Base-by-base conservation (phyloP, 768 basidiomycete species). In the Terana coerulea region DNA sequence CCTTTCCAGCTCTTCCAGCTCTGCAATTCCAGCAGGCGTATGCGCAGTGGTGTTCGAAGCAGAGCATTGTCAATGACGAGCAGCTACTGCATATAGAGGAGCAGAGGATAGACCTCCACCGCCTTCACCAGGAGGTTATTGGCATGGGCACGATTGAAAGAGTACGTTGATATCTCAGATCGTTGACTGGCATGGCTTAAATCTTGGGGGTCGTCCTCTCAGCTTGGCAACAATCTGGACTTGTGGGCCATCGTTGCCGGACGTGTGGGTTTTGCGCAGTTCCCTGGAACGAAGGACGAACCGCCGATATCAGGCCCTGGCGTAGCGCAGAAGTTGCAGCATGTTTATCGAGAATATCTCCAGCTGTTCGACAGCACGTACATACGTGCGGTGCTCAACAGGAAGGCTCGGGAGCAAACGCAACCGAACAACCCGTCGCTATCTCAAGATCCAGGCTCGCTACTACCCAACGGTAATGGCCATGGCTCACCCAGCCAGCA, bases 201-300 rank as follows among this genome's bases (percentile, higher is more conserved):
- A n/a, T n/a, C n/a, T n/a, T n/a, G n/a, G n/a, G n/a, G n/a, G n/a
- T n/a, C n/a, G n/a, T n/a, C n/a, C n/a, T n/a, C n/a, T n/a, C n/a
- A 46, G 47, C 5, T 28, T 12, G 26, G 17, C 28, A 17, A 39
- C 53, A 59, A 51, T 49, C 25, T 7, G 41, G 84, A 86, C 29
- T 54, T 73, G 52, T 89, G 87, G 88, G 60, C 76, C 14, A 69
- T 84, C 39, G 78, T 90, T 49, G 88, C 78, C 15, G 87, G 77
- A n/a, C 76, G 75, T 21, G 72, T 90, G 66, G 83, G 80, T 15
- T 80, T 83, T 59, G 74, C 83, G 2, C 75, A 82, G 47, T 86
- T 88, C 56, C 82, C 82, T 2, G 83, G 75, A 4, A 22, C n/a
- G 17, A 29, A 29, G 1, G 45, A 33, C 12, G 82, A 86, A 54